Evolutionary conservation across 345 rosid species (phyloP), one percentile per base, ranked within the genome.

Genomic region (Hypericum androsaemum): DNA sequence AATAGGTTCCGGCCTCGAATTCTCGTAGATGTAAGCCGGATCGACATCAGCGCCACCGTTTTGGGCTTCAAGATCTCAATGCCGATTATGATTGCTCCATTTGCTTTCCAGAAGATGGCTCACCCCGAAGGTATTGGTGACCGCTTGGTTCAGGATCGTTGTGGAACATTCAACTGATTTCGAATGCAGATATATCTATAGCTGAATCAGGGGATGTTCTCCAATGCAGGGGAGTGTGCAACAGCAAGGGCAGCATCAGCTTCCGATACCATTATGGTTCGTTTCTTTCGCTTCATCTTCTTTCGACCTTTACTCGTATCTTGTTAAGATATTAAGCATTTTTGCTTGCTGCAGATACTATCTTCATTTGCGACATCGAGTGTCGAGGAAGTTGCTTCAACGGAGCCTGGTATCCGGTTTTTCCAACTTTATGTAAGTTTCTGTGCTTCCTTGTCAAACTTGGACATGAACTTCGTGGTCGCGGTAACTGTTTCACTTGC

Each of bases 51-150:
- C 65, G 78, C 95, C 35, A 77, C 57, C 22, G 84, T 90, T 28
- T 58, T 90, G 79, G 96, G 98, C 37, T 87, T 84, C 71, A 82
- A 90, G 49, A 70, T 84, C 59, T 84, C 95, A 10, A 87, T 90
- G 98, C 98, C 96, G 11, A 81, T 90, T 69, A 84, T 90, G 98
- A 67, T 90, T 58, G 96, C 98, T 66, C 98, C 96, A 52, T 72
- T 95, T 7, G 98, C 95, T 12, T 69, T 90, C 80, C 98, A 84
- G 78, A 90, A 87, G 74, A 87, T 90, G 96, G 98, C 95, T 54
- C 98, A 87, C 57, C 95, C 95, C 58, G 92, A 87, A 54, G 97
- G 95, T 82, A 63, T 6, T 22, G 10, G 37, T 42, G 35, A 48
- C 45, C 43, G n/a, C 17, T 41, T 46, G 47, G 41, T 5, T 13